A percentile compares a stretch with the other conserved stretches of the same genome.
Conservation (phyloP, 371 early-diverging fungal genomes). For the Mucor racemosus region DNA sequence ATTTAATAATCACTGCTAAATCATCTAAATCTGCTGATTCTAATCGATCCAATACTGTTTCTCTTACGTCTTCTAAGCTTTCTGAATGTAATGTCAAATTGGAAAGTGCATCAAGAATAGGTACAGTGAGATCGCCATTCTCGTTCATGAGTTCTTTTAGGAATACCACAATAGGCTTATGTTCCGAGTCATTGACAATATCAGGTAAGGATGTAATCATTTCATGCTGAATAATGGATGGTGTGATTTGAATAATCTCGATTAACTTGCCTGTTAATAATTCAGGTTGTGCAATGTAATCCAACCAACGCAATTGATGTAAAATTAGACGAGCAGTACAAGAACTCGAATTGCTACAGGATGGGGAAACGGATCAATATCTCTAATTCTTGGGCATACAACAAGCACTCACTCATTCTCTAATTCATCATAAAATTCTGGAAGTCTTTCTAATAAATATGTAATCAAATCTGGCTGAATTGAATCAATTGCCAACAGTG, state of each 20-base stretch:
- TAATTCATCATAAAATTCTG: conserved; percentile 67
- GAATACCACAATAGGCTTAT: conserved; percentile 65
- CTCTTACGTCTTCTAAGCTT: conserved; percentile 59
- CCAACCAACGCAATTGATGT: conserved; percentile 81
- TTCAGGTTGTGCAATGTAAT: conserved; percentile 72
- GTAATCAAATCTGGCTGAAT: conserved; percentile 66
- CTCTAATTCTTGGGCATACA: no score
- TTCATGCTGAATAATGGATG: conserved; percentile 74
- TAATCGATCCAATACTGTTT: conserved; percentile 64
- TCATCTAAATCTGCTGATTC: conserved; percentile 74
- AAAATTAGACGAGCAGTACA: conserved; percentile 69
- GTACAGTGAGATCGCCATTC: conserved; percentile 66
- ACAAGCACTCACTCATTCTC: conserved; percentile 45
- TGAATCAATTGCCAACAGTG: conserved; percentile 64
- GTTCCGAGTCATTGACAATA: conserved; percentile 79
- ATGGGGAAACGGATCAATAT: background rate
- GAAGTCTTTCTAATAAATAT: conserved; percentile 67
- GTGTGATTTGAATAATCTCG: conserved; percentile 73
- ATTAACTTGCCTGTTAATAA: conserved; percentile 67
- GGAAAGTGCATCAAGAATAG: conserved; percentile 77
- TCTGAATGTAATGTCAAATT: conserved; percentile 68
- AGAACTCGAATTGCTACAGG: conserved; percentile 45
- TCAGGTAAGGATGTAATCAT: conserved; percentile 78
- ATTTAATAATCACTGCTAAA: conserved; percentile 73
- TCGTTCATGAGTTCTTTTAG: conserved; percentile 70